phyloP scores from a whole-genome alignment of 73 alveolate genomes.

The Stentor coeruleus region DNA sequence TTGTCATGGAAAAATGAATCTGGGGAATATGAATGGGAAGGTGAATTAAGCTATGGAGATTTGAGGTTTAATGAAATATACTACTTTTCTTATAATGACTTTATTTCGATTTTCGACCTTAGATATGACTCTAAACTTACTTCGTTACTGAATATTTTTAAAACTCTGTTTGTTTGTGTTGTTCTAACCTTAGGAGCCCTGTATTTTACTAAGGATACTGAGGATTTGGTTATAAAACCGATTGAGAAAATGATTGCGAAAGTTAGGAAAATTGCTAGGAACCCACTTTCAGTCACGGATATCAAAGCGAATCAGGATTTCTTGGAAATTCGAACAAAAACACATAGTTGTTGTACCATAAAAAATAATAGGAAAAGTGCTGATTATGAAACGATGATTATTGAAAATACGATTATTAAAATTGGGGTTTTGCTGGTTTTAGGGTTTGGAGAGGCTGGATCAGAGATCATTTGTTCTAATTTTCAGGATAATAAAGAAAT shows the following conservation, averaged over 20 bases:
- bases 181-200: constrained; percentile 69
- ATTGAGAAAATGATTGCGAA: constrained; percentile 76
- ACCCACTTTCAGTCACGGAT: constrained; percentile 52
- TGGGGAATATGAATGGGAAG: no score
- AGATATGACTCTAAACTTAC: constrained; percentile 34
- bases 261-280: constrained; percentile 59
- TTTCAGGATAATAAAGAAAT: constrained; percentile 72
- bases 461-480: constrained; percentile 60
- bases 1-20: no score
- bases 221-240: constrained; percentile 69
- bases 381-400: constrained; percentile 75
- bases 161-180: constrained; percentile 71
- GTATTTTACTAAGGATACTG: constrained; percentile 72
- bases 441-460: constrained; percentile 50
- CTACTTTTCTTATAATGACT: constrained; percentile 23
- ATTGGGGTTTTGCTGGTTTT: constrained; percentile 47
- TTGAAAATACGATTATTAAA: constrained; percentile 96
- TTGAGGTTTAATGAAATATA: constrained; percentile 31
- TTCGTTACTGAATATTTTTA: constrained; percentile 56
- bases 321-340: constrained; percentile 23
- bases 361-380: constrained; percentile 69
- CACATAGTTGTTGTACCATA: constrained; percentile 68
- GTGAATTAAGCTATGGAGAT: constrained; percentile 16
- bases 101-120: constrained; percentile 46
- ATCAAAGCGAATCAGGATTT: constrained; percentile 1